phyloP scores from a whole-genome alignment of 2,329 filamentous ascomycete genomes.

The Penicillium sp. region DNA sequence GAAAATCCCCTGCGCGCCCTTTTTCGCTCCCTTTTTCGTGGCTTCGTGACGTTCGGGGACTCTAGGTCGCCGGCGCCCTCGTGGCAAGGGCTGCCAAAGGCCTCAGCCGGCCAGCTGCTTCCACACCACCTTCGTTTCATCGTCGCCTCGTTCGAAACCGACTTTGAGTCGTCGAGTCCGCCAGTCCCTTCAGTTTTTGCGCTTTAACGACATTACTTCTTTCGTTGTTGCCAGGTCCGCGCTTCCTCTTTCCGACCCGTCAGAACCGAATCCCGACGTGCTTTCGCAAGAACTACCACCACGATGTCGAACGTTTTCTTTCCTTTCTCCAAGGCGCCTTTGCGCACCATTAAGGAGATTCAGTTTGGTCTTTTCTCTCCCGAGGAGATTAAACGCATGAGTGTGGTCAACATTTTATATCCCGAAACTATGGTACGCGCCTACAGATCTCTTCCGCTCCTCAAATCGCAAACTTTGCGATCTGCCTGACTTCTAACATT shows the following conservation, averaged over 20 bases:
- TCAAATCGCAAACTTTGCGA: constrained; percentile 4
- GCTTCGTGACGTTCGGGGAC: constrained; percentile 38
- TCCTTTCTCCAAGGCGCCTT: constrained; percentile 85
- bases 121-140: constrained; percentile 32
- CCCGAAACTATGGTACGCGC: constrained; percentile 85
- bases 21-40: constrained; percentile 29
- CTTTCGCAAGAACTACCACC: constrained; percentile 34
- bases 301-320: constrained; percentile 92
- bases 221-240: constrained; percentile 16
- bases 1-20: constrained; percentile 24
- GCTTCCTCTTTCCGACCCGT: constrained; percentile 8
- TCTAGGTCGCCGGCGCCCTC: constrained; percentile 45
- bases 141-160: constrained; percentile 24
- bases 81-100: constrained; percentile 50
- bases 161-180: constrained; percentile 8
- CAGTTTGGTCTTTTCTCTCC: constrained; percentile 97
- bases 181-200: constrained; percentile 19
- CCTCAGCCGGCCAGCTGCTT: constrained; percentile 43
- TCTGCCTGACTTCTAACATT: constrained; percentile 18
- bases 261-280: constrained; percentile 11
- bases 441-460: constrained; percentile 14
- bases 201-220: constrained; percentile 13
- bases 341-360: constrained; percentile 98
- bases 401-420: constrained; percentile 91
- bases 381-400: constrained; percentile 99